Conservation (phyloP, 2,329 filamentous ascomycete species). For the Aureobasidium sp. region DNA sequence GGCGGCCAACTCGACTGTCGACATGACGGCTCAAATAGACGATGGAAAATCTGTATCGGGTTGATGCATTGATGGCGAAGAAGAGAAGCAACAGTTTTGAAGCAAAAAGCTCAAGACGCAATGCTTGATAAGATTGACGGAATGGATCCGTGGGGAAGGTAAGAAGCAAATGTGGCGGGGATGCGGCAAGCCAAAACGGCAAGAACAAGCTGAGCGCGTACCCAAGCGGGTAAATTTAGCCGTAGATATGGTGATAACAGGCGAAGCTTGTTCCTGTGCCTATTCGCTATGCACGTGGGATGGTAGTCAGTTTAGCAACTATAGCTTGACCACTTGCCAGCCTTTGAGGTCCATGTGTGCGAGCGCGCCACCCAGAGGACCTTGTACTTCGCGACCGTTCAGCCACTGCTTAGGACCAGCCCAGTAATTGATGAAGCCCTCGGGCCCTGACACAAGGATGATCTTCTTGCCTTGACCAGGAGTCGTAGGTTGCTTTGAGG, state of each 20-base stretch:
- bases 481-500: background rate
- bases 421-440: conserved; percentile 77
- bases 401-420: conserved; percentile 75
- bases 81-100: background rate
- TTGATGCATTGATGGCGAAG: background rate
- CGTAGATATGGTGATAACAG: background rate
- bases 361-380: conserved; percentile 63
- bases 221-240: background rate
- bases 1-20: conserved; percentile 2
- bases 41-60: background rate
- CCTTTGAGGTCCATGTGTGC: conserved; percentile 51
- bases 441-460: conserved; percentile 81
- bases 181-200: conserved; percentile 2
- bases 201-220: background rate
- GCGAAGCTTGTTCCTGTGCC: background rate
- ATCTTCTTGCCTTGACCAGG: conserved; percentile 47
- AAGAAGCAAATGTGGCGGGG: background rate
- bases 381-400: conserved; percentile 66
- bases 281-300: background rate
- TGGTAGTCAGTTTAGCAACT: conserved; percentile 10
- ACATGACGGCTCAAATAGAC: background rate
- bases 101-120: background rate
- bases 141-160: conserved; percentile 2
- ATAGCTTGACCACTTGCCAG: conserved; percentile 56
- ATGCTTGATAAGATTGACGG: conserved; percentile 10